Percentiles rank a stretch among this genome's conserved stretches.
These are phyloP conservation scores for Penicillium malachiteum DNA, from an alignment of 495 filamentous ascomycete species.

Conservation along the genomic window DNA sequence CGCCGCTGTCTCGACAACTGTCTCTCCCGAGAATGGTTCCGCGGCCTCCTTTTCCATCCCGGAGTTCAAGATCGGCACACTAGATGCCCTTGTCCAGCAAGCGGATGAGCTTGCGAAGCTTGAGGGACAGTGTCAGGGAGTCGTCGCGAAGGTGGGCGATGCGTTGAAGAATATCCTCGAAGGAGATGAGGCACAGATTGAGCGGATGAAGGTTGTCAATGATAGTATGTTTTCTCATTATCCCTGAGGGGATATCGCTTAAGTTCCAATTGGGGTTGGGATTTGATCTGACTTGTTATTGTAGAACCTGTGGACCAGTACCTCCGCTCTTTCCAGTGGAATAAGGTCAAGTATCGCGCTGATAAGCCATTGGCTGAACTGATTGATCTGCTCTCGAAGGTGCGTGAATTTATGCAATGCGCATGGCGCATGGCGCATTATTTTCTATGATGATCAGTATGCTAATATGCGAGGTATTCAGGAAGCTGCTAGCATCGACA, in stretches of 20 bases:
- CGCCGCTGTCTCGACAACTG: conserved; percentile 64
- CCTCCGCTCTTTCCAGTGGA: conserved; percentile 85
- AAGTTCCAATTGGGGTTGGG: background rate
- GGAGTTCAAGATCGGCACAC: conserved; percentile 94
- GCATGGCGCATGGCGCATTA: background rate
- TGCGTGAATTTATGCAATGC: conserved; percentile 24
- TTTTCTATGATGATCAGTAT: background rate
- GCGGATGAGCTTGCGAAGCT: conserved; percentile 94
- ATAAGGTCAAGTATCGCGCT: conserved; percentile 92
- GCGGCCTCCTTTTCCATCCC: conserved; percentile 80
- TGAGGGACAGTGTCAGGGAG: conserved; percentile 70
- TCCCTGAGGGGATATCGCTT: background rate
- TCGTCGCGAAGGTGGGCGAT: conserved; percentile 86
- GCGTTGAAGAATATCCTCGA: conserved; percentile 76
- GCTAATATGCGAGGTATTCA: conserved; percentile 26
- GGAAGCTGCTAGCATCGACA: conserved; percentile 86
- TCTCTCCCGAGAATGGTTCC: conserved; percentile 72
- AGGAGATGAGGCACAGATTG: conserved; percentile 76
- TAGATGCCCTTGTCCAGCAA: conserved; percentile 95
- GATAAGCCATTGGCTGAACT: conserved; percentile 85
- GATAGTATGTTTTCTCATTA: conserved; percentile 67
- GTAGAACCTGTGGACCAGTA: conserved; percentile 92
- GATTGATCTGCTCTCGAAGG: conserved; percentile 83
- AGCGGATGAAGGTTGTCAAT: conserved; percentile 89
- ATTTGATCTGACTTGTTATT: conserved; percentile 8